Percentiles rank a stretch among this genome's conserved stretches.
phyloP scores from a whole-genome alignment of 805 yeast species.

The Saccharomycopsis sp. region DNA sequence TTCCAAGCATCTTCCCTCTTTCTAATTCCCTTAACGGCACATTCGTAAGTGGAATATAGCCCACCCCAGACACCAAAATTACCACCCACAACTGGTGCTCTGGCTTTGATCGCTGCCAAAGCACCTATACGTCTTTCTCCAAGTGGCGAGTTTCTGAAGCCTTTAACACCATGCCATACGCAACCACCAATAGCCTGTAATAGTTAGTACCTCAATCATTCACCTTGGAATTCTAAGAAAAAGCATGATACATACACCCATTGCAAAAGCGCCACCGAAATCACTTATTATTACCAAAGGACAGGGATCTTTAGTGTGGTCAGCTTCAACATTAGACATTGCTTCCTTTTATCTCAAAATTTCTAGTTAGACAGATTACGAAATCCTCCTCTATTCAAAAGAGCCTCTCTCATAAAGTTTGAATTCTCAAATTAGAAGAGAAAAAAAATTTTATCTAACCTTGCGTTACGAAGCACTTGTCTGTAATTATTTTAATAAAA shows the following conservation, averaged over 20 bases:
- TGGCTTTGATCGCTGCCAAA: slow-evolving; percentile 79
- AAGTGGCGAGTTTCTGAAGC: slow-evolving; percentile 94
- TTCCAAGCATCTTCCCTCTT: slow-evolving; percentile 98
- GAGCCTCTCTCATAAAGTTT: too few relatives aligned
- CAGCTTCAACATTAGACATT: slow-evolving; percentile 61
- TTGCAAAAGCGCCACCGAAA: slow-evolving; percentile 98
- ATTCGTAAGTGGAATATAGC: slow-evolving; percentile 87
- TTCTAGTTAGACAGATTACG: too few relatives aligned
- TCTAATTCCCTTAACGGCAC: slow-evolving; percentile 90
- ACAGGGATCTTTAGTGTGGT: slow-evolving; percentile 98
- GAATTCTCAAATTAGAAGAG: too few relatives aligned
- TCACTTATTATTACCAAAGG: slow-evolving; percentile 93
- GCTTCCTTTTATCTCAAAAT: too few relatives aligned
- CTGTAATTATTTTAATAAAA: too few relatives aligned
- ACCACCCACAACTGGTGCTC: slow-evolving; percentile 99
- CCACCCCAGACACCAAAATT: slow-evolving; percentile 99
- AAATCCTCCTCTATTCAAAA: too few relatives aligned
- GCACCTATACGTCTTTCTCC: slow-evolving; percentile 94
- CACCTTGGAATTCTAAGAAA: neutral
- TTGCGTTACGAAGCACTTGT: too few relatives aligned
- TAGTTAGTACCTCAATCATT: neutral
- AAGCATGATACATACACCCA: slow-evolving; percentile 62
- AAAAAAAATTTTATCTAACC: too few relatives aligned
- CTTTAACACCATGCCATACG: slow-evolving; percentile 98
- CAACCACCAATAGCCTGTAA: slow-evolving; percentile 80